phyloP scores from a whole-genome alignment of 179 eudicot genomes.

The Gypsophila paniculata region DNA sequence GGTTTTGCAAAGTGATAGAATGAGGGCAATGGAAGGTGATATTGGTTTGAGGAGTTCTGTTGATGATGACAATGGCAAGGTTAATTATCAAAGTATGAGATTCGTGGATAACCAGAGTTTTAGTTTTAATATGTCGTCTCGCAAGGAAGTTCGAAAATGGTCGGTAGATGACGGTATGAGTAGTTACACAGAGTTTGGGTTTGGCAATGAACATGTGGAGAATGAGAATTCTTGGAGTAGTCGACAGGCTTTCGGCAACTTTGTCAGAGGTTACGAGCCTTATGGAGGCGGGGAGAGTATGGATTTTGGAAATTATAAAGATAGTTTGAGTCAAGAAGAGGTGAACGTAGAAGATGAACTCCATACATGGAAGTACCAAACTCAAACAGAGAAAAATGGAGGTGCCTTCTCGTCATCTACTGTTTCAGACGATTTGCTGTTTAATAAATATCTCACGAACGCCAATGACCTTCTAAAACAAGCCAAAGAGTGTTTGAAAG shows the following conservation, averaged over 20 bases:
- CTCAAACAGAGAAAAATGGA: slow-evolving; percentile 20
- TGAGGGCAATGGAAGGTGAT: slow-evolving; percentile 28
- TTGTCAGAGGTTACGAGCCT: slow-evolving; percentile 30
- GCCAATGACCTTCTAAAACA: slow-evolving; percentile 55
- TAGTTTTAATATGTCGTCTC: slow-evolving; percentile 31
- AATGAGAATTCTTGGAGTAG: slow-evolving; percentile 27
- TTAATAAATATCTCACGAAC: slow-evolving; percentile 54
- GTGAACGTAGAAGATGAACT: slow-evolving; percentile 31
- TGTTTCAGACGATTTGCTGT: slow-evolving; percentile 53
- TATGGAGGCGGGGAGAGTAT: slow-evolving; percentile 19
- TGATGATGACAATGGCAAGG: slow-evolving; percentile 28
- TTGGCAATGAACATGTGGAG: slow-evolving; percentile 31
- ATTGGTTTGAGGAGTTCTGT: slow-evolving; percentile 26
- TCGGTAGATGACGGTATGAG: slow-evolving; percentile 28
- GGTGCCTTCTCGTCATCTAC: slow-evolving; percentile 42
- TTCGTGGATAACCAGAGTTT: slow-evolving; percentile 33
- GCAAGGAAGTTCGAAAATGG: slow-evolving; percentile 35
- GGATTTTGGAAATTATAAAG: slow-evolving; percentile 29
- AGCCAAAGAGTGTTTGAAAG: slow-evolving; percentile 53
- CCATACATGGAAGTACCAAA: slow-evolving; percentile 25
- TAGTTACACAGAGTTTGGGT: slow-evolving; percentile 35
- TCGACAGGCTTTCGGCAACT: slow-evolving; percentile 25
- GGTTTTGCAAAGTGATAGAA: slow-evolving; percentile 24
- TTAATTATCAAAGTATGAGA: slow-evolving; percentile 28
- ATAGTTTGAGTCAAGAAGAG: slow-evolving; percentile 25